Evolutionary conservation across 352 stramenopile species (phyloP).

Genomic region (Pythium periplocum): DNA sequence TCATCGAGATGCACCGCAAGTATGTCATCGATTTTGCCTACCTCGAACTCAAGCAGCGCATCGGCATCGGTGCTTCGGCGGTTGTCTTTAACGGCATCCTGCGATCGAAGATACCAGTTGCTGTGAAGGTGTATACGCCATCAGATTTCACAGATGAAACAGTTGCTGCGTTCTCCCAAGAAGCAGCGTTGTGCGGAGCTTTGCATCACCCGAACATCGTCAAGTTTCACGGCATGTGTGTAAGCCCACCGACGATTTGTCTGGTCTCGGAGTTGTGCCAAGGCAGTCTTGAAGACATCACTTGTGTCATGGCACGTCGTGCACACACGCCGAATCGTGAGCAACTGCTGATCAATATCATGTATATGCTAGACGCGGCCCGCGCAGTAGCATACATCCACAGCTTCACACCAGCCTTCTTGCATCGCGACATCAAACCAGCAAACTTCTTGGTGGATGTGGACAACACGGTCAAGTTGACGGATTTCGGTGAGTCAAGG

Average conservation of each 20-base stretch:
- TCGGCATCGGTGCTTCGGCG: conserved; percentile 33
- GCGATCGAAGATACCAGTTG: conserved; percentile 24
- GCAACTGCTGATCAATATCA: conserved; percentile 32
- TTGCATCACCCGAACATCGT: conserved; percentile 46
- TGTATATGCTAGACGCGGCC: conserved; percentile 27
- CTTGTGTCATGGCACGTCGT: conserved; percentile 26
- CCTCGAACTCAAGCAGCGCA: conserved; percentile 30
- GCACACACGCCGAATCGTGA: conserved; percentile 37
- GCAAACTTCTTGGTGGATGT: conserved; percentile 67
- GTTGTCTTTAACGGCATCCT: conserved; percentile 40
- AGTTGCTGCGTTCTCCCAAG: conserved; percentile 35
- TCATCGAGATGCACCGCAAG: conserved; percentile 42
- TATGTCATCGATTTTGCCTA: conserved; percentile 54
- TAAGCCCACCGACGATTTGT: conserved; percentile 47
- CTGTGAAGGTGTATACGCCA: conserved; percentile 58
- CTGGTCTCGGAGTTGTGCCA: conserved; percentile 51
- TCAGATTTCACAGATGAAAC: conserved; percentile 35
- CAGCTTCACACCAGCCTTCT: conserved; percentile 62
- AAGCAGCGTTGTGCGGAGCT: conserved; percentile 32
- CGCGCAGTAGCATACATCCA: conserved; percentile 67
- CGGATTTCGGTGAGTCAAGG: conserved; percentile 66
- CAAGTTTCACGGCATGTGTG: conserved; percentile 41
- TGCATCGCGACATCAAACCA: conserved; percentile 76
- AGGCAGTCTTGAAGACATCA: conserved; percentile 29
- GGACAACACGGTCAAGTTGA: conserved; percentile 51